A percentile compares a stretch with the other conserved stretches of the same genome.
These are phyloP conservation scores for Verticillium tricorpus DNA, from an alignment of 2,329 filamentous ascomycete genomes.

Conservation along the genomic window DNA sequence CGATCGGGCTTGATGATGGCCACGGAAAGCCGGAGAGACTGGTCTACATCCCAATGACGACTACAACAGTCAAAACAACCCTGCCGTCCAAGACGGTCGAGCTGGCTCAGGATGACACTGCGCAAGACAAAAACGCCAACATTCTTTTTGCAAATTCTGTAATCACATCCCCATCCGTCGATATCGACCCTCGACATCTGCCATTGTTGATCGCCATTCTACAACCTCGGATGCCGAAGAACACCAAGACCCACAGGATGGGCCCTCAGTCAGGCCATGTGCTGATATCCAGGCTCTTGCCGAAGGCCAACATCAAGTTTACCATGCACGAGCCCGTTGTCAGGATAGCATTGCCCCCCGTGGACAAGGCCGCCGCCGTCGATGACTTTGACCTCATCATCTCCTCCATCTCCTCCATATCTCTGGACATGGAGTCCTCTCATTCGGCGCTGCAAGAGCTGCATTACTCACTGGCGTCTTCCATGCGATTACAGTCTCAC, in stretches of 20 bases:
- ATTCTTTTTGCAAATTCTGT: slow-evolving; percentile 96
- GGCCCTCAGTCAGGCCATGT: slow-evolving; percentile 49
- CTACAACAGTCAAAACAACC: slow-evolving; percentile 89
- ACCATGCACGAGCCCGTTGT: slow-evolving; percentile 96
- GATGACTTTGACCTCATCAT: slow-evolving; percentile 95
- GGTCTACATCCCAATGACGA: slow-evolving; percentile 94
- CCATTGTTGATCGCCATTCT: slow-evolving; percentile 77
- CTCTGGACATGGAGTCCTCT: slow-evolving; percentile 91
- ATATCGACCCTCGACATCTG: slow-evolving; percentile 87
- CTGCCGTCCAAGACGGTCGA: slow-evolving; percentile 91
- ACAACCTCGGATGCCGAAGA: slow-evolving; percentile 40
- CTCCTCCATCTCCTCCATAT: slow-evolving; percentile 89
- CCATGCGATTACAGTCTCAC: slow-evolving; percentile 79
- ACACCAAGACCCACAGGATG: slow-evolving; percentile 15
- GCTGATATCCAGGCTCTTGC: slow-evolving; percentile 83
- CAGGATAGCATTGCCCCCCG: slow-evolving; percentile 79
- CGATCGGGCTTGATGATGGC: slow-evolving; percentile 88
- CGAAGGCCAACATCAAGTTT: slow-evolving; percentile 91
- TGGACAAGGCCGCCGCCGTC: slow-evolving; percentile 57
- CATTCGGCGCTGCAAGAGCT: slow-evolving; percentile 79
- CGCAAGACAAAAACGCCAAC: slow-evolving; percentile 77
- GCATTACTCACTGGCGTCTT: slow-evolving; percentile 81
- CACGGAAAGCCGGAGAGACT: slow-evolving; percentile 79
- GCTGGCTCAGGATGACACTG: slow-evolving; percentile 66
- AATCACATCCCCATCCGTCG: slow-evolving; percentile 89